Evolutionary conservation across 2,329 filamentous ascomycete species (phyloP), one percentile per base, ranked within the genome.

Genomic region (Calonectria hawksworthii): DNA sequence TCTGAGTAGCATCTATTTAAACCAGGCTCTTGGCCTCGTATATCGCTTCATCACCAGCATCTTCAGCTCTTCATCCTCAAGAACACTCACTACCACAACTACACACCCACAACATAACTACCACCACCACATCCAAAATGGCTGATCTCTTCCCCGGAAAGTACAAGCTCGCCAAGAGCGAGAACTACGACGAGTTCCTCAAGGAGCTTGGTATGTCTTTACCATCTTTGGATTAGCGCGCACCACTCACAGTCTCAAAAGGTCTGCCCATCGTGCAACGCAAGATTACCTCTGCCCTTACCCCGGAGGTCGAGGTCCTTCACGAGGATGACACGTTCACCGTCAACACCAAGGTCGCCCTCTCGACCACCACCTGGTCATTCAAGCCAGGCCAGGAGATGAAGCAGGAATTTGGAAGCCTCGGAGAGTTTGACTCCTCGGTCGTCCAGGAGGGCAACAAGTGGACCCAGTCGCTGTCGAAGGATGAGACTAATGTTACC

Each of bases 111-210:
- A 47, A 1, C 44, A 23, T 9, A 2, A 8, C 41, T 6, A 18
- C 41, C 41, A 44, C 41, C 18, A 44, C 41, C 18, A 44, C 41
- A 38, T 41, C 4, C 34, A 61, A 61, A 63, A 63, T 63, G 56
- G 9, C 36, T 13, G 36, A 41, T 21, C 4, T 63, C 9, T 10
- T 41, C 56, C 56, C 56, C 23, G 56, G 56, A 41, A 63, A 63
- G 56, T 63, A 63, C 34, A 63, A 63, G 56, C 56, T 63, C 56
- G 18, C 56, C 56, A 63, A 63, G 56, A 63, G 56, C 36, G 56
- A 63, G n/a, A 63, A 63, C 56, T 63, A 63, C 34, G 56, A 63
- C 8, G 38, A 63, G 14, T 63, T 63, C 56, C 56, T 63, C 56
- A 41, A 63, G 56, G 56, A 63, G 18, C 34, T 63, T 16, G 56